Base-by-base conservation (phyloP, 2,329 filamentous ascomycete species). In the Fonsecaea pedrosoi region DNA sequence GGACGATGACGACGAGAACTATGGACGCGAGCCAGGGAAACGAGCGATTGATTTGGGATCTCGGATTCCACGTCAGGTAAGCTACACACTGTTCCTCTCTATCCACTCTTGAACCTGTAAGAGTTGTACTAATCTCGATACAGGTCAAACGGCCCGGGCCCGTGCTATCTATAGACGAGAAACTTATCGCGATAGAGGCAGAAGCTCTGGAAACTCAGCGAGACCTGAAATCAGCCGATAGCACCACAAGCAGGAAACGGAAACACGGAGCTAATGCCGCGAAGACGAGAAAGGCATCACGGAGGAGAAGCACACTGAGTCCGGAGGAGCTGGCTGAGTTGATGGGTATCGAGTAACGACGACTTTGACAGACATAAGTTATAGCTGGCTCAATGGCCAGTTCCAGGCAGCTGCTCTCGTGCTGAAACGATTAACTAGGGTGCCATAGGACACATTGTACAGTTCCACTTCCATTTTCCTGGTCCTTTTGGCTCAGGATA, bases 251-350 rank as follows among this genome's bases (percentile, higher is more conserved):
- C 9, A 53, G 61, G 38, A 71, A 71, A 64, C 58, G 67, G 37
- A 72, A 69, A 40, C 57, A 65, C 9, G 53, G 40, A 9, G 59
- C n/a, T 18, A 32, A 56, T 30, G 13, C 35, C 35, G 48, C 34
- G 54, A 60, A 54, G 25, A 54, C 56, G 21, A 69, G 65, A 42
- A 68, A 60, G 34, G 62, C 37, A 8, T 66, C 71, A 34, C 71
- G 73, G 53, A 72, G 81, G 66, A 75, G 80, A 54, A 82, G 81
- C 64, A 82, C 81, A 34, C 73, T 82, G 30, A 81, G 78, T n/a
- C 78, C 73, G 50, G 78, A 80, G 57, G 81, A 82, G 69, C 72
- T 82, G 54, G 80, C 68, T 40, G 61, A 63, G n/a, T 60, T 72
- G 54, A 71, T 73, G 67, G 70, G 71, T 34, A 65, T 69, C n/a